phyloP scores from a whole-genome alignment of 257 asterid species.

The Solanum acaule region DNA sequence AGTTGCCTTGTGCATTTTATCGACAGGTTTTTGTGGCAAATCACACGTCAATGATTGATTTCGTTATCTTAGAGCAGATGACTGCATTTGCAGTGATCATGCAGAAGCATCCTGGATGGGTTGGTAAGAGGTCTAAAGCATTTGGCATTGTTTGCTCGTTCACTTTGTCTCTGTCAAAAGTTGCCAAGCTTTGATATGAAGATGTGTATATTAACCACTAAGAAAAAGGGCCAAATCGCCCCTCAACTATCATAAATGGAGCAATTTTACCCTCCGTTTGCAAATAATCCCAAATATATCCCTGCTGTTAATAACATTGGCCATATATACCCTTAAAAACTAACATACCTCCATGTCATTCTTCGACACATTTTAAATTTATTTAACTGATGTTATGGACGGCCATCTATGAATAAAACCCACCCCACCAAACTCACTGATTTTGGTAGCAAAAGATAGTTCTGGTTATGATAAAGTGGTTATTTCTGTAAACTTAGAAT shows the following conservation, averaged over 20 bases:
- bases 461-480: neutral
- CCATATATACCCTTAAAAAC: neutral
- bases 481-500: neutral
- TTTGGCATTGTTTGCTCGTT: neutral
- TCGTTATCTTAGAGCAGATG: conserved; percentile 92
- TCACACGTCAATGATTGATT: conserved; percentile 87
- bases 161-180: neutral
- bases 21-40: conserved; percentile 90
- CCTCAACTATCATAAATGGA: neutral
- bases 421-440: neutral
- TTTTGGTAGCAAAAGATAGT: neutral
- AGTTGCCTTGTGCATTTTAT: neutral
- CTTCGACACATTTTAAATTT: neutral
- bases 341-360: neutral
- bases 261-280: neutral
- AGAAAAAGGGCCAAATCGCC: neutral
- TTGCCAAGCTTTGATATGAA: neutral
- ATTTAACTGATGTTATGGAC: neutral
- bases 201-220: neutral
- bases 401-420: neutral
- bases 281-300: neutral
- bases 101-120: conserved; percentile 99
- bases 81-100: conserved; percentile 98
- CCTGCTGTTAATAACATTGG: neutral
- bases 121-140: conserved; percentile 52